These are phyloP conservation scores for Magnaporthiopsis rhizophila DNA, from an alignment of 2,329 filamentous ascomycete species.

Conservation along the genomic window DNA sequence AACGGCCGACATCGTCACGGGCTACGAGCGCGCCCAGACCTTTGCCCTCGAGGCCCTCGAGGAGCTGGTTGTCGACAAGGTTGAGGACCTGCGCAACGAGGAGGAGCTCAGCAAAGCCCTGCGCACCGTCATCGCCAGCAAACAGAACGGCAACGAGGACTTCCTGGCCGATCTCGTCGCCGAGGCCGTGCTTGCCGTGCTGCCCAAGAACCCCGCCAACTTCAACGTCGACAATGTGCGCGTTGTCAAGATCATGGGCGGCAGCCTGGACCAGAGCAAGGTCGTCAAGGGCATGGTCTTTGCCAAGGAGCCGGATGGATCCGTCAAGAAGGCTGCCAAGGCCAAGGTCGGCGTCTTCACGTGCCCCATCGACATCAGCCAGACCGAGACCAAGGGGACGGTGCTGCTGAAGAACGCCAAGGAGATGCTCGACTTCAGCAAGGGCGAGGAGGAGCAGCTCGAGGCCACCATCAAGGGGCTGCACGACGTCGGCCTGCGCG, in stretches of 20 bases:
- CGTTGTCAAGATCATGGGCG: slow-evolving; percentile 99
- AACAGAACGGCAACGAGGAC: slow-evolving; percentile 91
- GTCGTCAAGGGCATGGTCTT: slow-evolving; percentile 99
- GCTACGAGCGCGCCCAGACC: slow-evolving; percentile 90
- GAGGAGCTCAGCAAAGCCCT: slow-evolving; percentile 90
- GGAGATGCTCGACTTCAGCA: slow-evolving; percentile 98
- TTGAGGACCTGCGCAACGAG: slow-evolving; percentile 73
- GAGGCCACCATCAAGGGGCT: slow-evolving; percentile 91
- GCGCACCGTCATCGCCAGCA: slow-evolving; percentile 89
- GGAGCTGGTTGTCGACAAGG: slow-evolving; percentile 83
- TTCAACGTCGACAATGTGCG: slow-evolving; percentile 99
- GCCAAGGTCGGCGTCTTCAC: slow-evolving; percentile 97
- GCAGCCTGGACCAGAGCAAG: slow-evolving; percentile 84
- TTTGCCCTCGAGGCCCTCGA: slow-evolving; percentile 81
- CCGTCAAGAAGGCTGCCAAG: slow-evolving; percentile 80
- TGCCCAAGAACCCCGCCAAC: slow-evolving; percentile 90
- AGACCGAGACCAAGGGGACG: slow-evolving; percentile 98
- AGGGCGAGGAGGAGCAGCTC: slow-evolving; percentile 88
- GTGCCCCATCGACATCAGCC: slow-evolving; percentile 88
- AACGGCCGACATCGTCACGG: slow-evolving; percentile 93
- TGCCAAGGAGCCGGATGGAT: slow-evolving; percentile 86
- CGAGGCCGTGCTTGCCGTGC: slow-evolving; percentile 74
- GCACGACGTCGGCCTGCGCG: slow-evolving; percentile 85
- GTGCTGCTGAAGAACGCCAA: slow-evolving; percentile 94
- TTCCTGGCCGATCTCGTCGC: slow-evolving; percentile 80